These are phyloP conservation scores for Rachicladosporium sp. DNA, from an alignment of 2,329 filamentous ascomycete species.

Conservation along the genomic window DNA sequence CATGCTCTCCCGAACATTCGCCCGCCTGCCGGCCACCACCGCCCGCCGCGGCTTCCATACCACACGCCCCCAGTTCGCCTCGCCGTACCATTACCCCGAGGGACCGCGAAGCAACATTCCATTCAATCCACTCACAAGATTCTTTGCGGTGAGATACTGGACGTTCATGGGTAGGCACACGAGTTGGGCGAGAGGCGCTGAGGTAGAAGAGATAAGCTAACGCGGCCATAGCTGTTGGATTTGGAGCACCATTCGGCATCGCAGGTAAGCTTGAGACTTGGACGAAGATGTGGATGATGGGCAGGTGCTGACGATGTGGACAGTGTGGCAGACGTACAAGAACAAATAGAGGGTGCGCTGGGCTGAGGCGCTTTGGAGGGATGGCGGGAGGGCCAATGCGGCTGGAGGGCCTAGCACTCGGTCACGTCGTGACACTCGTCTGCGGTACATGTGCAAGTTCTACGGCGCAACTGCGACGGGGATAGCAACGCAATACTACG, in stretches of 20 bases:
- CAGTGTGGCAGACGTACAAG: constrained; percentile 59
- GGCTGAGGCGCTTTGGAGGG: too few species aligned
- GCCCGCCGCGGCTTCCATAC: constrained; percentile 90
- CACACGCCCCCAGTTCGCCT: constrained; percentile 71
- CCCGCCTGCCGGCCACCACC: constrained; percentile 48
- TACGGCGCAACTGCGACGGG: too few species aligned
- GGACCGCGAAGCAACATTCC: constrained; percentile 89
- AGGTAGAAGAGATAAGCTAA: constrained; percentile 26
- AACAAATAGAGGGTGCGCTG: constrained; percentile 27
- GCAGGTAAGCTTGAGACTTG: constrained; percentile 41
- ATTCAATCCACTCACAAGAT: constrained; percentile 88
- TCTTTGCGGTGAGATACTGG: constrained; percentile 78
- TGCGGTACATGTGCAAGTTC: too few species aligned
- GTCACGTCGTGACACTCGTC: too few species aligned
- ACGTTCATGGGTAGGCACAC: constrained; percentile 52
- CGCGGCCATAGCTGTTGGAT: constrained; percentile 39
- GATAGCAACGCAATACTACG: too few species aligned
- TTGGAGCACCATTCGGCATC: constrained; percentile 48
- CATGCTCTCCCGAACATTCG: constrained; percentile 26
- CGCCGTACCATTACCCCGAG: constrained; percentile 97
- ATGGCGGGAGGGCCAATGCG: neutral
- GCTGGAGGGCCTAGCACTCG: too few species aligned
- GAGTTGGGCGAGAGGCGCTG: neutral
- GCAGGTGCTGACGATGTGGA: constrained; percentile 16
- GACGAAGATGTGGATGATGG: constrained; percentile 3